These are phyloP conservation scores for Mycena floridula DNA, from an alignment of 768 basidiomycete genomes.

Conservation along the genomic window DNA sequence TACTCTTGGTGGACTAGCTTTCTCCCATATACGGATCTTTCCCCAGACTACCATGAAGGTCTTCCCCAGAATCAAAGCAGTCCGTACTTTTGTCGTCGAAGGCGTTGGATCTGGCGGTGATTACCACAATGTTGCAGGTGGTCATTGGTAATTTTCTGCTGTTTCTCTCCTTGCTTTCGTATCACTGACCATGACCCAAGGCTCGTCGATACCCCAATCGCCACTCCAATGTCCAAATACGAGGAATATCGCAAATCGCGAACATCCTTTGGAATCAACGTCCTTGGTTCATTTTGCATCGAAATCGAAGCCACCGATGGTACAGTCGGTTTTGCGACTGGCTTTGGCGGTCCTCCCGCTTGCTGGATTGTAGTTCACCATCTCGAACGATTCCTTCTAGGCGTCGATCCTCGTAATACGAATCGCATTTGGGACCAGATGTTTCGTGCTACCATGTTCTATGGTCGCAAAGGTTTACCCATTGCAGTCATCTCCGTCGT, in stretches of 20 bases:
- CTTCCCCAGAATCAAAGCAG: constrained; percentile 18
- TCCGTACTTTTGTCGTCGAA: constrained; percentile 17
- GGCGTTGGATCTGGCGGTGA: constrained; percentile 17
- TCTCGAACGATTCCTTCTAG: constrained; percentile 22
- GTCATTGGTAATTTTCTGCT: not conserved
- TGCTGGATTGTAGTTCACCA: constrained; percentile 25
- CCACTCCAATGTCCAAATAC: constrained; percentile 20
- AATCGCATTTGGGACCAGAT: constrained; percentile 24
- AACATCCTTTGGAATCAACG: constrained; percentile 22
- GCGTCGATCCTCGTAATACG: constrained; percentile 21
- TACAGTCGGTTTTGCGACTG: constrained; percentile 23
- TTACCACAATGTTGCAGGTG: constrained; percentile 12
- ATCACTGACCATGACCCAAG: not conserved
- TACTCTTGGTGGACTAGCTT: too few species aligned
- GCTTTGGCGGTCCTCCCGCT: constrained; percentile 23
- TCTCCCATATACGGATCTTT: too few species aligned
- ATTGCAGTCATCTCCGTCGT: constrained; percentile 24
- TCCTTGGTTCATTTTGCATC: constrained; percentile 23
- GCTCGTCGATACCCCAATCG: constrained; percentile 4
- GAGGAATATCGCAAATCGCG: constrained; percentile 21
- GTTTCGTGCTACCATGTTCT: constrained; percentile 24
- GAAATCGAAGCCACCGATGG: constrained; percentile 23
- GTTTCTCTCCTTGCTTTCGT: constrained; percentile 13
- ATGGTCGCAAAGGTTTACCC: constrained; percentile 24
- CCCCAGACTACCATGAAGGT: too few species aligned